Percentiles rank a stretch among this genome's conserved stretches.
Evolutionary conservation across 257 asterid genomes (phyloP).

Genomic region (Lycium ferocissimum): DNA sequence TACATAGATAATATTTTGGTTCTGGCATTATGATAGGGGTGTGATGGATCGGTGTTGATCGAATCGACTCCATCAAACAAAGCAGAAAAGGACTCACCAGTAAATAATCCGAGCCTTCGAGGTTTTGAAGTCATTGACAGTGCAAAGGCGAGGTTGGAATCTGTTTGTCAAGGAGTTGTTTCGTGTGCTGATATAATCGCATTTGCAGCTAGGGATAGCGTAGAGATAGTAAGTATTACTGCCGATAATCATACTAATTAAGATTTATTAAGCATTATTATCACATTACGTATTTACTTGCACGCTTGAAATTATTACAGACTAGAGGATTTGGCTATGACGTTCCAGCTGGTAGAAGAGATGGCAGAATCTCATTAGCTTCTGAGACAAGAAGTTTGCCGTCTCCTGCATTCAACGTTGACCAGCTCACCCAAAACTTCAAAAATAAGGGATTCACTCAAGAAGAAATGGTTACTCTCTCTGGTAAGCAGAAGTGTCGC

Average conservation of each 20-base stretch:
- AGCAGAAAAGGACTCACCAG: constrained; percentile 80
- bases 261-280: neutral
- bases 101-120: constrained; percentile 76
- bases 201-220: constrained; percentile 82
- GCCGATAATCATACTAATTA: neutral
- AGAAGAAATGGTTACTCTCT: constrained; percentile 87
- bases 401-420: constrained; percentile 45
- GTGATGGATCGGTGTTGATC: constrained; percentile 83
- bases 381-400: constrained; percentile 67
- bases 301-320: constrained; percentile 32
- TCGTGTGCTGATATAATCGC: constrained; percentile 91
- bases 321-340: constrained; percentile 68
- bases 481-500: constrained; percentile 52
- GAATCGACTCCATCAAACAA: constrained; percentile 59
- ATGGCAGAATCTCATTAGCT: constrained; percentile 67
- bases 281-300: neutral
- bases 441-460: constrained; percentile 62
- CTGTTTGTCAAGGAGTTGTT: constrained; percentile 57
- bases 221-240: constrained; percentile 58
- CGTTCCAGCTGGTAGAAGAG: constrained; percentile 79
- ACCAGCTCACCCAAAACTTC: constrained; percentile 66
- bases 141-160: constrained; percentile 66
- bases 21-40: constrained; percentile 54
- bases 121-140: constrained; percentile 72
- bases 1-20: neutral